phyloP scores from a whole-genome alignment of 2,329 filamentous ascomycete genomes.

The Cordyceps cateniannulata region DNA sequence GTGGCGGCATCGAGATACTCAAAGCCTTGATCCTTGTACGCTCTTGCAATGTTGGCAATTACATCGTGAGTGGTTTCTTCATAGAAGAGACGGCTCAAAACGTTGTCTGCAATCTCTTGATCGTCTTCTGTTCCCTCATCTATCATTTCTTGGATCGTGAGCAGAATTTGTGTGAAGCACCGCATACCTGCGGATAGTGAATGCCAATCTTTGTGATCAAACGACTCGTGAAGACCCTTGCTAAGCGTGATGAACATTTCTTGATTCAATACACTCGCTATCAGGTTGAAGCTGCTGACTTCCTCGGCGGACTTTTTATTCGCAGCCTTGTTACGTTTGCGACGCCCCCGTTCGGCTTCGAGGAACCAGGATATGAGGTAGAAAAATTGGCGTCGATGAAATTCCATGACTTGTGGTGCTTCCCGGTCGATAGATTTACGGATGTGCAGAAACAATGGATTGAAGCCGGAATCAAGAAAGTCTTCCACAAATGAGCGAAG shows the following conservation, averaged over 20 bases:
- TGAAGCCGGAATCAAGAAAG: slow-evolving; percentile 92
- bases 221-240: slow-evolving; percentile 68
- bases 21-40: slow-evolving; percentile 91
- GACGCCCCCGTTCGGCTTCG: slow-evolving; percentile 71
- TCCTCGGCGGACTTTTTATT: slow-evolving; percentile 43
- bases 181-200: slow-evolving; percentile 84
- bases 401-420: slow-evolving; percentile 69
- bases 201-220: slow-evolving; percentile 80
- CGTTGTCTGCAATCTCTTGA: slow-evolving; percentile 96
- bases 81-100: slow-evolving; percentile 95
- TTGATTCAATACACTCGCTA: slow-evolving; percentile 86
- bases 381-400: slow-evolving; percentile 81
- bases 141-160: slow-evolving; percentile 90
- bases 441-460: slow-evolving; percentile 78
- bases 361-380: slow-evolving; percentile 92
- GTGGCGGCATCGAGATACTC: slow-evolving; percentile 89
- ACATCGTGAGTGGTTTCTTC: slow-evolving; percentile 91
- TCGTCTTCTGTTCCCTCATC: slow-evolving; percentile 83
- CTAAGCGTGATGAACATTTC: slow-evolving; percentile 90
- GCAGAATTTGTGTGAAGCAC: slow-evolving; percentile 88
- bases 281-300: slow-evolving; percentile 73
- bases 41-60: slow-evolving; percentile 69
- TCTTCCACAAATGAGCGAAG: slow-evolving; percentile 82
- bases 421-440: slow-evolving; percentile 88
- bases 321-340: slow-evolving; percentile 49